Conservation (phyloP, 306 rosid species). For the Cicer cuneatum region DNA sequence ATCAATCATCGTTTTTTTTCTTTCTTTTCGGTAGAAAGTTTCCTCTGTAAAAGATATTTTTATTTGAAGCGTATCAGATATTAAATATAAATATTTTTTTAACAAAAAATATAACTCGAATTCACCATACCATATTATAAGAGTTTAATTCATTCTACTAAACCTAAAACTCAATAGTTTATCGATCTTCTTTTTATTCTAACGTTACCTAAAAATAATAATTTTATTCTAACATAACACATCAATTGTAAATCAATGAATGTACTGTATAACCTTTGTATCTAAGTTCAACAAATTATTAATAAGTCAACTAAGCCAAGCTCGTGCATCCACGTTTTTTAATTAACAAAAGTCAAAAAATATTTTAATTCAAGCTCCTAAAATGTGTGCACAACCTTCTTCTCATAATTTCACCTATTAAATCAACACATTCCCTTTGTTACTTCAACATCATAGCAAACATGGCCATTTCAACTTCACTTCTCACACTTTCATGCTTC, state of each 20-base stretch:
- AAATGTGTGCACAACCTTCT: conserved; percentile 67
- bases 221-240: neutral
- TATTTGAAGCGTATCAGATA: too few relatives aligned
- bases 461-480: conserved; percentile 52
- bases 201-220: too few relatives aligned
- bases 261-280: neutral
- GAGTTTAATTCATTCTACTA: too few relatives aligned
- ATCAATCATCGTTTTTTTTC: neutral
- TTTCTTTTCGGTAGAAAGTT: too few relatives aligned
- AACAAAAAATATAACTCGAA: too few relatives aligned
- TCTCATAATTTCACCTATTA: conserved; percentile 31
- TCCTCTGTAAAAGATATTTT: too few relatives aligned
- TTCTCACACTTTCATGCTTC: conserved; percentile 48
- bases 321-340: conserved; percentile 70
- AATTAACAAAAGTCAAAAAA: conserved; percentile 34
- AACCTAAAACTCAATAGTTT: too few relatives aligned
- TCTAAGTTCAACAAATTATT: conserved; percentile 20
- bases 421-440: conserved; percentile 30
- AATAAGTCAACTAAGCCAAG: conserved; percentile 48
- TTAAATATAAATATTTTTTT: too few relatives aligned
- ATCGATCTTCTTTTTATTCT: too few relatives aligned
- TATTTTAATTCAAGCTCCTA: conserved; percentile 35
- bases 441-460: neutral
- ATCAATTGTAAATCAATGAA: neutral
- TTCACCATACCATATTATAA: too few relatives aligned